Evolutionary conservation across 768 basidiomycete genomes (phyloP).

Genomic region (Suillus ampliporus): DNA sequence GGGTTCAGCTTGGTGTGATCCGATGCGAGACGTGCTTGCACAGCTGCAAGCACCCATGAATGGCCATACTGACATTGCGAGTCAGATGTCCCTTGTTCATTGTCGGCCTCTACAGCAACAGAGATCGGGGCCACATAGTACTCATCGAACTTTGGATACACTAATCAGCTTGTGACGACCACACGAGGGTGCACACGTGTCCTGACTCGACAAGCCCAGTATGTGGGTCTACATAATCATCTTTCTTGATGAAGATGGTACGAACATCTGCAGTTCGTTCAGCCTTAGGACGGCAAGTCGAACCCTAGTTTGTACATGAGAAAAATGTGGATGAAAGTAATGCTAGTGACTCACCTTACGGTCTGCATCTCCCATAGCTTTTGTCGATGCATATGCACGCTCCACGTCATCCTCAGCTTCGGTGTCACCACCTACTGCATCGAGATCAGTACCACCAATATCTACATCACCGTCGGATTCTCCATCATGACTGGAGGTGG

Average conservation of each 20-base stretch:
- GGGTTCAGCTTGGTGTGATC: too few species aligned
- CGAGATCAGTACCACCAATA: neutral
- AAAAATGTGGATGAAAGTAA: neutral
- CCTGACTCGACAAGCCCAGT: neutral
- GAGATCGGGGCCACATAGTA: too few species aligned
- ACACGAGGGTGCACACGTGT: neutral
- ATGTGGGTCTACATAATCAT: neutral
- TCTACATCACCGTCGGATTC: neutral
- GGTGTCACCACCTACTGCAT: slow-evolving; percentile 4
- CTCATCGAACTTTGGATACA: too few species aligned
- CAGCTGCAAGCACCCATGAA: too few species aligned
- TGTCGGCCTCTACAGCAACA: too few species aligned
- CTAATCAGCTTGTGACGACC: too few species aligned
- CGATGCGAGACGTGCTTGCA: too few species aligned
- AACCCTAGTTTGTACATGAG: slow-evolving; percentile 1
- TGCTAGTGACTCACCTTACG: neutral
- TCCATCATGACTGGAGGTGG: neutral
- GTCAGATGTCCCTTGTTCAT: too few species aligned
- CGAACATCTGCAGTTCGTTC: neutral
- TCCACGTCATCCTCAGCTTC: neutral
- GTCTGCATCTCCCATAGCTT: neutral
- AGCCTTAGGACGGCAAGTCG: neutral
- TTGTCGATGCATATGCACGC: neutral
- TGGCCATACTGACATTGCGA: too few species aligned
- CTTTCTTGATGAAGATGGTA: neutral